phyloP scores from a whole-genome alignment of 1,139 yeast genomes.

The Yamadazyma spencermartinsiae region DNA sequence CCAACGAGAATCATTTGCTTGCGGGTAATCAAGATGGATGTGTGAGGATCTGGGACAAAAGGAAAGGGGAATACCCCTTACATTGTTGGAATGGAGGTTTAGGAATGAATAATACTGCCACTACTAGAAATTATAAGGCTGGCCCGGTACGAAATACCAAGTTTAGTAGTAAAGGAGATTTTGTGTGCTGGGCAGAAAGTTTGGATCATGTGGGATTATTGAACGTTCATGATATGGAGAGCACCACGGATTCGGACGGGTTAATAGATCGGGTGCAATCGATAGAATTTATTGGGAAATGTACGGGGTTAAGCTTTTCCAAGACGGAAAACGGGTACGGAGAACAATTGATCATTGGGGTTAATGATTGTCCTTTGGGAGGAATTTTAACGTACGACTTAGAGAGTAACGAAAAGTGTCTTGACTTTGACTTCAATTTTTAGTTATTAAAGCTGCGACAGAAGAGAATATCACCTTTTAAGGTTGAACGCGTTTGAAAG shows the following conservation, averaged over 20 bases:
- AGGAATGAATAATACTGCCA: constrained; percentile 19
- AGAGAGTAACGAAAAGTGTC: constrained; percentile 34
- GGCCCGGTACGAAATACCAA: constrained; percentile 56
- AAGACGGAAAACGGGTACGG: constrained; percentile 45
- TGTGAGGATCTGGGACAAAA: constrained; percentile 54
- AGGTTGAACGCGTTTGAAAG: no score
- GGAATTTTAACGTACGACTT: constrained; percentile 53
- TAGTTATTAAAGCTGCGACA: constrained; percentile 13
- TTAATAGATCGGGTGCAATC: constrained; percentile 40
- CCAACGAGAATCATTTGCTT: constrained; percentile 42
- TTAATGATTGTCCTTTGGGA: constrained; percentile 57
- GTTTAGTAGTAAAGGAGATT: constrained; percentile 48
- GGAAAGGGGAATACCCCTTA: constrained; percentile 27
- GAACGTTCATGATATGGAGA: constrained; percentile 31
- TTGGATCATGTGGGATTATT: constrained; percentile 59
- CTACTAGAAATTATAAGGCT: constrained; percentile 19
- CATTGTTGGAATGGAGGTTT: constrained; percentile 39
- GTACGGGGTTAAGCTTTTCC: constrained; percentile 56
- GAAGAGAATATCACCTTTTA: no score
- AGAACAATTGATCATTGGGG: constrained; percentile 52
- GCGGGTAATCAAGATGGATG: constrained; percentile 67
- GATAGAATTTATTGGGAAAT: constrained; percentile 57
- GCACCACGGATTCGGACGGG: constrained; percentile 10
- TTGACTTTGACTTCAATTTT: constrained; percentile 44
- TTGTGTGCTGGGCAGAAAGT: constrained; percentile 58